Percentiles rank a stretch among this genome's conserved stretches.
phyloP scores from a whole-genome alignment of 1,284 basidiomycete species.

The Ceratobasidium sp. region DNA sequence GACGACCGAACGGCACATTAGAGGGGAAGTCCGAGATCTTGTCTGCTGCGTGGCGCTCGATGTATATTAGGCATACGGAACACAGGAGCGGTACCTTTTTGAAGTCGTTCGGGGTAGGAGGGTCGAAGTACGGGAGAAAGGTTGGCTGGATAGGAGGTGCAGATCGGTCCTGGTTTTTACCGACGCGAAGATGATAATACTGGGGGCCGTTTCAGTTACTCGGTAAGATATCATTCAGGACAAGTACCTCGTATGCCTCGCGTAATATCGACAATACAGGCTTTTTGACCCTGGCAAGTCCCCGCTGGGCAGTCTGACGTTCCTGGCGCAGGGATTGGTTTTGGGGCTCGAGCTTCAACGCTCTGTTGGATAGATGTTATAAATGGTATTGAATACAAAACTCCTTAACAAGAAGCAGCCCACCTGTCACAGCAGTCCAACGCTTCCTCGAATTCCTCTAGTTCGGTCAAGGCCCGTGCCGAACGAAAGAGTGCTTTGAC shows the following conservation, averaged over 20 bases:
- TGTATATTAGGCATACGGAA: not conserved
- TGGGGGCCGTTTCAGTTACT: no score
- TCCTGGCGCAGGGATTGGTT: slow-evolving; percentile 4
- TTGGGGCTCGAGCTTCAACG: not conserved
- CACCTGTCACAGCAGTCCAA: slow-evolving; percentile 14
- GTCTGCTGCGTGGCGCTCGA: slow-evolving; percentile 10
- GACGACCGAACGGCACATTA: not conserved
- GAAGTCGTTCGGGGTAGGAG: not conserved
- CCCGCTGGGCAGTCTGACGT: not conserved
- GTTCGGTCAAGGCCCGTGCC: slow-evolving; percentile 10
- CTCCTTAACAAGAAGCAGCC: no score
- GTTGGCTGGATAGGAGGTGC: not conserved
- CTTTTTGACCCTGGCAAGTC: not conserved
- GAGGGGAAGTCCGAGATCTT: slow-evolving; percentile 15
- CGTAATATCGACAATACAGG: not conserved
- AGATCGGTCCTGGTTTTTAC: not conserved
- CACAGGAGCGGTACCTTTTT: not conserved
- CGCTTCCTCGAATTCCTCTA: slow-evolving; percentile 3
- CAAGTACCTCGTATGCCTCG: slow-evolving; percentile 14
- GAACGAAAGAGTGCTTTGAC: slow-evolving; percentile 13
- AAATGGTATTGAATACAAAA: no score
- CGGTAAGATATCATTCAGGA: no score
- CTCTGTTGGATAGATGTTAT: not conserved
- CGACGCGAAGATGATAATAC: not conserved
- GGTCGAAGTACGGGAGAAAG: slow-evolving; percentile 14